These are phyloP conservation scores for Boletus subcaerulescens DNA, from an alignment of 768 basidiomycete species.

Conservation along the genomic window DNA sequence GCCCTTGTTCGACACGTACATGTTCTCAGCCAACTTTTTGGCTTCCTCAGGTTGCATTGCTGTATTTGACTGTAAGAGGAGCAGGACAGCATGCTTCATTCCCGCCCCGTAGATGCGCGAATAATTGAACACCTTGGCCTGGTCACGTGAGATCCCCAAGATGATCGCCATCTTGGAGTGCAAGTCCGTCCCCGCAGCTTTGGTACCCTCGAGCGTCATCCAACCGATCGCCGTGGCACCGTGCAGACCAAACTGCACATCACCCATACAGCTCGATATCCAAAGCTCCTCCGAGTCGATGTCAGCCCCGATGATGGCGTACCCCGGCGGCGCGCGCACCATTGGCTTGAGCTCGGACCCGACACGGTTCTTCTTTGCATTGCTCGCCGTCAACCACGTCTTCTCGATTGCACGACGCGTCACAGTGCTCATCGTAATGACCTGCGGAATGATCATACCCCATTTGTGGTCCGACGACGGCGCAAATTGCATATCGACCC, in stretches of 20 bases:
- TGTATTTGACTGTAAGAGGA: slow-evolving; percentile 82
- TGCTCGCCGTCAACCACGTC: slow-evolving; percentile 97
- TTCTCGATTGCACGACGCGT: slow-evolving; percentile 96
- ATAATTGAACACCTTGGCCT: slow-evolving; percentile 99
- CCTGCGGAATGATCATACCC: slow-evolving; percentile 93
- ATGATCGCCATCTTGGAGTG: slow-evolving; percentile 96
- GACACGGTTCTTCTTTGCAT: slow-evolving; percentile 95
- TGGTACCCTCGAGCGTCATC: slow-evolving; percentile 99
- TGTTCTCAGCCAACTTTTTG: slow-evolving; percentile 71
- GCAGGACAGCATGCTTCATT: slow-evolving; percentile 86
- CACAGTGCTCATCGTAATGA: slow-evolving; percentile 98
- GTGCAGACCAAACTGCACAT: slow-evolving; percentile 95
- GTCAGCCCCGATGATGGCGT: slow-evolving; percentile 95
- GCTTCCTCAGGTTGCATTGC: slow-evolving; percentile 77
- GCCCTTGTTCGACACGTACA: slow-evolving; percentile 94
- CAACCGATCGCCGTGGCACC: slow-evolving; percentile 96
- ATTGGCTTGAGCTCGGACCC: slow-evolving; percentile 98
- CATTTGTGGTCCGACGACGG: slow-evolving; percentile 46
- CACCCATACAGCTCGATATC: slow-evolving; percentile 99
- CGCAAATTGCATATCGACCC: slow-evolving; percentile 51
- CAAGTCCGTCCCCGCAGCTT: slow-evolving; percentile 89
- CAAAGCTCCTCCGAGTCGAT: slow-evolving; percentile 98
- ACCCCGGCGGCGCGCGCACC: slow-evolving; percentile 91
- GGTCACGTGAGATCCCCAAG: slow-evolving; percentile 87
- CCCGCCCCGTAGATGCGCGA: slow-evolving; percentile 99